A percentile compares a stretch with the other conserved stretches of the same genome.
These are phyloP conservation scores for Ophiostoma sp. DNA, from an alignment of 2,329 filamentous ascomycete species.

Conservation along the genomic window DNA sequence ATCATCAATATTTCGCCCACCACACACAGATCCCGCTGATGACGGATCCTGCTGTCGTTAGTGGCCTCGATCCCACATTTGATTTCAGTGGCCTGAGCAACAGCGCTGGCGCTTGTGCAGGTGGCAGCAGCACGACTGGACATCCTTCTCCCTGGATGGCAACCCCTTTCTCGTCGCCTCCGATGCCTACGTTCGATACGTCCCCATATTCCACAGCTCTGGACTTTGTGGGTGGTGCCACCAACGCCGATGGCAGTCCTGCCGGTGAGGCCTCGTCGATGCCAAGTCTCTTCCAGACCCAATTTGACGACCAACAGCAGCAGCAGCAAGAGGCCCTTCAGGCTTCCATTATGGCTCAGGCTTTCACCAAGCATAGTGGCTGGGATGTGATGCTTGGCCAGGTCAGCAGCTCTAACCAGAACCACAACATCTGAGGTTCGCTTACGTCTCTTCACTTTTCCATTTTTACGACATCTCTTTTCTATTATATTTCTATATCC, in stretches of 20 bases:
- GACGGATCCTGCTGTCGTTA: constrained; percentile 32
- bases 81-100: constrained; percentile 32
- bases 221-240: background rate
- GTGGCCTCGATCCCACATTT: constrained; percentile 25
- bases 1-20: background rate
- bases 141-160: constrained; percentile 13
- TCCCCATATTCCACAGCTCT: background rate
- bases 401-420: background rate
- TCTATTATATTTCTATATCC: background rate
- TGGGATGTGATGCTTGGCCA: constrained; percentile 24
- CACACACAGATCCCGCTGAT: background rate
- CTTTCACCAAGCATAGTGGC: constrained; percentile 12
- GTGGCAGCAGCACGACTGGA: background rate
- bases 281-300: constrained; percentile 2
- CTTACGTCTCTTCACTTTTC: background rate
- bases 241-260: background rate
- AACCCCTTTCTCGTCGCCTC: constrained; percentile 18
- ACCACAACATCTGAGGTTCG: background rate
- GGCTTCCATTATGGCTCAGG: constrained; percentile 5
- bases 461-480: background rate
- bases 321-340: background rate
- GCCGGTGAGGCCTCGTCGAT: background rate
- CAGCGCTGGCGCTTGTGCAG: background rate
- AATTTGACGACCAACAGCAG: background rate
- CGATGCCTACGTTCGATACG: constrained; percentile 11